Evolutionary conservation across 2,329 filamentous ascomycete species (phyloP).

Genomic region (Hyphodiscus sp.): DNA sequence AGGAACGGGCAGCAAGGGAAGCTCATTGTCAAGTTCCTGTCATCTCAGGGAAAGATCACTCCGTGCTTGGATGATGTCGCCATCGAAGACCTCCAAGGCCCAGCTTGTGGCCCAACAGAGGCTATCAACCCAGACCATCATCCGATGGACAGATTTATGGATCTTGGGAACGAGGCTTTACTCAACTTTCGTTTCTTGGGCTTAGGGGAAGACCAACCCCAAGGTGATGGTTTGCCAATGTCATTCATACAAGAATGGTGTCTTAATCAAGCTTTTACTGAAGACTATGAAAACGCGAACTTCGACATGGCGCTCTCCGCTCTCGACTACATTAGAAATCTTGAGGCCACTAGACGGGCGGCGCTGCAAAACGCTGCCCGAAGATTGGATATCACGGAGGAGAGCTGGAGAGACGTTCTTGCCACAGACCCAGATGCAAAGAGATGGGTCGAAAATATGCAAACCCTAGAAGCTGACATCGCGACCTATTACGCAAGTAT

Average conservation of each 20-base stretch:
- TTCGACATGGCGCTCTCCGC: slow-evolving; percentile 19
- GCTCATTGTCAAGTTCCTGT: slow-evolving; percentile 18
- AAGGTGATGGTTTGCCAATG: slow-evolving; percentile 13
- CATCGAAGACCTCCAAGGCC: background rate
- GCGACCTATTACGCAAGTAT: slow-evolving; percentile 18
- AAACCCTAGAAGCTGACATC: slow-evolving; percentile 17
- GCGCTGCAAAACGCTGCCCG: slow-evolving; percentile 17
- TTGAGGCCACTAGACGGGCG: slow-evolving; percentile 20
- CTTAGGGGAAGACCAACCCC: background rate
- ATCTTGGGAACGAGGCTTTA: slow-evolving; percentile 11
- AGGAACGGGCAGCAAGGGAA: slow-evolving; percentile 18
- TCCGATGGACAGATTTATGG: slow-evolving; percentile 14
- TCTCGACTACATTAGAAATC: slow-evolving; percentile 25
- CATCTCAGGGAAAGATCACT: slow-evolving; percentile 11
- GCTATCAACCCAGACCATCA: slow-evolving; percentile 1
- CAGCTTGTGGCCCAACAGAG: background rate
- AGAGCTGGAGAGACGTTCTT: slow-evolving; percentile 20
- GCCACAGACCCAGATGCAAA: slow-evolving; percentile 14
- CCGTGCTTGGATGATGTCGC: slow-evolving; percentile 1
- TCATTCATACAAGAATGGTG: slow-evolving; percentile 15
- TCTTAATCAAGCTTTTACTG: slow-evolving; percentile 14
- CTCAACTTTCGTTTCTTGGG: slow-evolving; percentile 12
- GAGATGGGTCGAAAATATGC: slow-evolving; percentile 20
- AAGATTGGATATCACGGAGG: slow-evolving; percentile 15
- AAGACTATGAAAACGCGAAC: slow-evolving; percentile 16